phyloP scores from a whole-genome alignment of 73 alveolate species.

The Breviolum minutum region DNA sequence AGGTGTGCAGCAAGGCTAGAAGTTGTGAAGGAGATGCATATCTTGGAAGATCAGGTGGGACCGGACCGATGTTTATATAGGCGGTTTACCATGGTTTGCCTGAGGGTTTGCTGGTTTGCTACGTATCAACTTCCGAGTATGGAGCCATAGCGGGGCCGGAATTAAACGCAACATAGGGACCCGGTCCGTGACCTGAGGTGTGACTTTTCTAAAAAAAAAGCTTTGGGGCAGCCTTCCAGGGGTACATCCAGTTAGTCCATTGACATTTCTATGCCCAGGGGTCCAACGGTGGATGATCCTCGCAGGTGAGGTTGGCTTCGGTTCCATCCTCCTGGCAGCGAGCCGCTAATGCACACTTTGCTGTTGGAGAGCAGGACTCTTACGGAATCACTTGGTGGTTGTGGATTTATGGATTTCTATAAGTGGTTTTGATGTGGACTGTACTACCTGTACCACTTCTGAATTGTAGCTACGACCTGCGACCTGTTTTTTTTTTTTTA shows the following conservation, averaged over 20 bases:
- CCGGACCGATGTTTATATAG: neutral
- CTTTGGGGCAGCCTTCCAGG: neutral
- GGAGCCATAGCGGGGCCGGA: too few species aligned
- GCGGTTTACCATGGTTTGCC: too few species aligned
- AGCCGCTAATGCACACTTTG: conserved; percentile 25
- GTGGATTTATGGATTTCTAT: too few species aligned
- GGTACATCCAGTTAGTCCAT: neutral
- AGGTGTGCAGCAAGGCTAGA: conserved; percentile 7
- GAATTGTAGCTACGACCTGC: too few species aligned
- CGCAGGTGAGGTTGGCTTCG: conserved; percentile 9
- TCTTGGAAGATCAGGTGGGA: conserved; percentile 17
- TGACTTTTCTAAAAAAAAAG: neutral
- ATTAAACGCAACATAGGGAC: too few species aligned
- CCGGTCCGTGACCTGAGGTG: too few species aligned
- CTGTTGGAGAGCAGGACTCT: conserved; percentile 39
- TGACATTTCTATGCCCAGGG: neutral
- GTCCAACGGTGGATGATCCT: neutral
- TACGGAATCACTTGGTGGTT: neutral
- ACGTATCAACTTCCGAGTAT: too few species aligned
- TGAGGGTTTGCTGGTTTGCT: too few species aligned
- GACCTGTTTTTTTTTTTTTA: too few species aligned
- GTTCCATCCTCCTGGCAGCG: conserved; percentile 32
- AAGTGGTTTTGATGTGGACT: too few species aligned
- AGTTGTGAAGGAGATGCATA: conserved; percentile 20
- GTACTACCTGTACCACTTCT: too few species aligned